These are phyloP conservation scores for Lentinula edodes DNA, from an alignment of 768 basidiomycete species.

Conservation along the genomic window DNA sequence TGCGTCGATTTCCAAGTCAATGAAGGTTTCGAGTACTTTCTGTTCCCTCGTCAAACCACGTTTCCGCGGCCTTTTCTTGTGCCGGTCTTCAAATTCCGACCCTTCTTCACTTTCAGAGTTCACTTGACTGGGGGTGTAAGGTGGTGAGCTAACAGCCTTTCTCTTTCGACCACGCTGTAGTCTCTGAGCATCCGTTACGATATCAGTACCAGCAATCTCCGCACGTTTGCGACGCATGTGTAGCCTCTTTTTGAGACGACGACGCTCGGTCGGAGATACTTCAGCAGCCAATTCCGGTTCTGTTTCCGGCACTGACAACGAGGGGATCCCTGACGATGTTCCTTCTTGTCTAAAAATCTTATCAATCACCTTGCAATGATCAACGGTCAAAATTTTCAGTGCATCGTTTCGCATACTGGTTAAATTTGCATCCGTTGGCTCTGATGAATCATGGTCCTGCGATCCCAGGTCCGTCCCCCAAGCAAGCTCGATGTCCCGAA, in stretches of 20 bases:
- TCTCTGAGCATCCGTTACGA: slow-evolving; percentile 23
- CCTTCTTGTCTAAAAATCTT: slow-evolving; percentile 3
- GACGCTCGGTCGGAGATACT: slow-evolving; percentile 45
- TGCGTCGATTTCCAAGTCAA: slow-evolving; percentile 38
- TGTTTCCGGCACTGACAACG: neutral
- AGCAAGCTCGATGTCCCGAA: slow-evolving; percentile 12
- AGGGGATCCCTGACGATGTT: neutral
- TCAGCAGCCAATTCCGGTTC: slow-evolving; percentile 8
- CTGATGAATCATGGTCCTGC: neutral
- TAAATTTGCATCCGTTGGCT: neutral
- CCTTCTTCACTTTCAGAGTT: neutral
- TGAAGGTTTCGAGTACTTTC: slow-evolving; percentile 36
- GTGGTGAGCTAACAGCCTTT: slow-evolving; percentile 15
- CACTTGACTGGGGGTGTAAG: slow-evolving; percentile 6
- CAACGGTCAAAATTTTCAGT: slow-evolving; percentile 17
- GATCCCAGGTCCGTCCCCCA: neutral
- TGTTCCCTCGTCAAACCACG: slow-evolving; percentile 41
- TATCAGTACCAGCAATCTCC: slow-evolving; percentile 28
- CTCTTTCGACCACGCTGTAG: slow-evolving; percentile 30
- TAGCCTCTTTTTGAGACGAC: slow-evolving; percentile 55
- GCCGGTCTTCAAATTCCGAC: neutral
- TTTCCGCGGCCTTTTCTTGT: slow-evolving; percentile 11
- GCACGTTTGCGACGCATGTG: slow-evolving; percentile 74
- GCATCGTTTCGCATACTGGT: neutral
- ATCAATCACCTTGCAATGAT: slow-evolving; percentile 19